Evolutionary conservation across 1,284 basidiomycete genomes (phyloP).

Genomic region (Meira miltonrushii): DNA sequence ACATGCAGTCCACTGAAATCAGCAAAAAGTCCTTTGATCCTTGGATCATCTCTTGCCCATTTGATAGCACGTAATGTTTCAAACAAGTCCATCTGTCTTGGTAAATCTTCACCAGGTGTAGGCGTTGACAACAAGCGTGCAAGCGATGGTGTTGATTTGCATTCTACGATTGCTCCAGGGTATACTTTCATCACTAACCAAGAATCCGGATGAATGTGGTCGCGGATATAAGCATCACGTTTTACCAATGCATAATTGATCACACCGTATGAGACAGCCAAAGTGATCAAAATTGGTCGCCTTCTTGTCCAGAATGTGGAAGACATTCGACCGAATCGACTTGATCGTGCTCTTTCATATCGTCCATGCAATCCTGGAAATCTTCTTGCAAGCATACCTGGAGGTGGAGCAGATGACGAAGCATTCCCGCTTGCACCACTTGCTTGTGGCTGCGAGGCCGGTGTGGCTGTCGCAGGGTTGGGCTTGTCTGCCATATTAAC

Average conservation of each 20-base stretch:
- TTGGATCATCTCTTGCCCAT: conserved; percentile 50
- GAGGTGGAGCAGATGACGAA: too few relatives aligned
- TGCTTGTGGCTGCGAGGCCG: too few relatives aligned
- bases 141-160: conserved; percentile 22
- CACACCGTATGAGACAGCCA: conserved; percentile 29
- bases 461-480: too few relatives aligned
- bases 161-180: conserved; percentile 48
- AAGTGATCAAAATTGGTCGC: conserved; percentile 21
- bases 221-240: conserved; percentile 5
- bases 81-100: conserved; percentile 52
- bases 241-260: conserved; percentile 16
- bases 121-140: conserved; percentile 28
- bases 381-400: too few relatives aligned
- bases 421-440: too few relatives aligned
- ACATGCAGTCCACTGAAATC: conserved; percentile 53
- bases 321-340: conserved; percentile 22
- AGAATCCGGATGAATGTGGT: conserved; percentile 34
- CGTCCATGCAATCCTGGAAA: too few relatives aligned
- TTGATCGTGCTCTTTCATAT: neutral
- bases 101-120: conserved; percentile 27
- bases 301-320: conserved; percentile 28
- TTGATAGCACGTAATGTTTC: conserved; percentile 54
- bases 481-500: too few relatives aligned
- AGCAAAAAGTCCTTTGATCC: conserved; percentile 54
- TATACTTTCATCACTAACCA: conserved; percentile 51